Base-by-base conservation (phyloP, 2,329 filamentous ascomycete genomes). In the Ustilaginoidea virens region DNA sequence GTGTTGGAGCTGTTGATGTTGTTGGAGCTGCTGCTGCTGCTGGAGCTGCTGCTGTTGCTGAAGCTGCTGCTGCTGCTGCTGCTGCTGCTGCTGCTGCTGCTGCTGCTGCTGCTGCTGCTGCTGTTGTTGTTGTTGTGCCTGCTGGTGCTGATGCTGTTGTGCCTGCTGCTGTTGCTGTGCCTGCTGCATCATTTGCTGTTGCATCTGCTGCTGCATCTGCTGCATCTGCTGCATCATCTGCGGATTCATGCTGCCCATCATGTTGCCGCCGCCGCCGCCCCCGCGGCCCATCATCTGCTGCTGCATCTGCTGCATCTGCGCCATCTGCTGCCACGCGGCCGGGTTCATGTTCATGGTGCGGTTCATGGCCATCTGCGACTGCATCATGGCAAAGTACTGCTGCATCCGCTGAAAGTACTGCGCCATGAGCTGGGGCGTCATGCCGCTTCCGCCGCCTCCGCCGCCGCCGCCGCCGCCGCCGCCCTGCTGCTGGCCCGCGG, bases 341-440 rank as follows among this genome's bases (percentile, higher is more conserved):
- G 79, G 77, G 51, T 81, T 86, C 69, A 76, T 72, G 48, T 58
- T 61, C 58, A 78, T 75, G 48, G 72, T 58, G 42, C 77, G 61
- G 65, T 72, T 85, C 74, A 87, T 87, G 27, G 76, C 78, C 69
- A 92, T 82, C 49, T 90, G 79, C 45, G 87, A 81, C 55, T 92
- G 85, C 82, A 93, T 90, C 69, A 93, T 76, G 33, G 77, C 66
- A 53, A 94, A 92, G 56, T 92, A 93, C 51, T 93, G 82, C 55
- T 98, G 90, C 87, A 98, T 96, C 27, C 86, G 74, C 52, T 93
- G 83, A 74, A 90, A 92, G 58, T 96, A 94, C 52, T 94, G 86
- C 3, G 90, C 90, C 85, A 96, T 94, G 63, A 92, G 77, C 46
- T 93, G 85, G 1, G 87, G 87, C 13, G 81, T 92, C 80, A 96